These are phyloP conservation scores for Physaria fendleri DNA, from an alignment of 345 rosid genomes.

Conservation along the genomic window DNA sequence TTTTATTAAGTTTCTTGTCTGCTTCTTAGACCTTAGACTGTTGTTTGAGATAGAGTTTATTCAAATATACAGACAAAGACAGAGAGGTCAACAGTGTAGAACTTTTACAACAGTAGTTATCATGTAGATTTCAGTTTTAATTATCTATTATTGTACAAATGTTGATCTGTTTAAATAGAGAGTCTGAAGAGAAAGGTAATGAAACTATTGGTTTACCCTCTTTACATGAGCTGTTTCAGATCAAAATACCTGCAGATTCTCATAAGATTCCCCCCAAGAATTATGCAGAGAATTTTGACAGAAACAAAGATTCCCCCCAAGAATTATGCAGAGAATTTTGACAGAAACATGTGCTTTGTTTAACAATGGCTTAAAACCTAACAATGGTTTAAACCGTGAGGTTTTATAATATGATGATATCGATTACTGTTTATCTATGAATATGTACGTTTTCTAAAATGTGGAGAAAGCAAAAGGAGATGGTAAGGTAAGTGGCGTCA, in stretches of 20 bases:
- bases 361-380: too few species aligned
- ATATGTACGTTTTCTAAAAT: background rate
- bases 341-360: background rate
- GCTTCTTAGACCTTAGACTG: background rate
- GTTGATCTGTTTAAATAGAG: constrained; percentile 12
- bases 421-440: background rate
- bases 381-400: too few species aligned
- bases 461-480: constrained; percentile 25
- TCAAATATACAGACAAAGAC: constrained; percentile 4
- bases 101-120: constrained; percentile 9
- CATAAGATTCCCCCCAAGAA: too few species aligned
- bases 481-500: constrained; percentile 22
- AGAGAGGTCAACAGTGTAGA: constrained; percentile 10
- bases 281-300: constrained; percentile 21
- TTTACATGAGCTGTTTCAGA: constrained; percentile 9
- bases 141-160: background rate
- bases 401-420: background rate
- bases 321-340: too few species aligned
- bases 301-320: too few species aligned
- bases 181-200: constrained; percentile 6
- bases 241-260: constrained; percentile 19
- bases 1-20: background rate
- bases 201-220: constrained; percentile 11
- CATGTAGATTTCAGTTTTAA: constrained; percentile 13
- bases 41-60: background rate